Base-by-base conservation (phyloP, 2,329 filamentous ascomycete genomes). In the Monosporascus sp. region DNA sequence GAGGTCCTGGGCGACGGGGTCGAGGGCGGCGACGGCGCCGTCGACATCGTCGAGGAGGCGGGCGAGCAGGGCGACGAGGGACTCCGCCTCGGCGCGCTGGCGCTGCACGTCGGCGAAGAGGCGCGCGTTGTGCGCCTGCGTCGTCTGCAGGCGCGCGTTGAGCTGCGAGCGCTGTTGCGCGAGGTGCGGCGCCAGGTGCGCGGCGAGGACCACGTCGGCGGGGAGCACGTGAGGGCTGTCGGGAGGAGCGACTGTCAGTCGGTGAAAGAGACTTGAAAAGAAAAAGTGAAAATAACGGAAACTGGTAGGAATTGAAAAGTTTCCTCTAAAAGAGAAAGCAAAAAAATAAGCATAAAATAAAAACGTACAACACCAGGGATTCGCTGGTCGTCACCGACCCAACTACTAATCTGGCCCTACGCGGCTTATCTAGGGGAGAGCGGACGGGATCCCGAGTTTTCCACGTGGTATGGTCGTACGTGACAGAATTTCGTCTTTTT, bases 11-110 rank as follows among this genome's bases (percentile, higher is more conserved):
- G 72, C 75, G 5, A 82, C 70, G 20, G 66, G 73, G 14, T 69
- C 73, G 52, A 84, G 69, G 53, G 78, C 72, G 44, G 61, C 72
- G 56, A 77, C 80, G 2, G 82, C 82, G 5, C 72, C 74, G 52
- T 76, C 75, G 38, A 85, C 72, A 64, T 86, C 84, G 43, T 71
- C 73, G 31, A 83, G 73, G 7, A 76, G 73, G 27, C 68, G 71
- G 62, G 84, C 82, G 14, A 85, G 72, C 14, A 70, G 66, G 2
- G 60, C 68, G 22, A 84, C 67, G 41, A 86, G 69, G 20, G 66
- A 68, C 51, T 76, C 77, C 37, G 84, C 78, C 69, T 85, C 82
- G 2, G 68, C 69, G 56, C 81, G 75, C 72, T 87, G 84, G 41
- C 65, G 68, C 49, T 70, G 68, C 14, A 86, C 72, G 51, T 77